Evolutionary conservation across 108 stramenopile genomes (phyloP).

Genomic region (Cyclostephanos tholiformis): DNA sequence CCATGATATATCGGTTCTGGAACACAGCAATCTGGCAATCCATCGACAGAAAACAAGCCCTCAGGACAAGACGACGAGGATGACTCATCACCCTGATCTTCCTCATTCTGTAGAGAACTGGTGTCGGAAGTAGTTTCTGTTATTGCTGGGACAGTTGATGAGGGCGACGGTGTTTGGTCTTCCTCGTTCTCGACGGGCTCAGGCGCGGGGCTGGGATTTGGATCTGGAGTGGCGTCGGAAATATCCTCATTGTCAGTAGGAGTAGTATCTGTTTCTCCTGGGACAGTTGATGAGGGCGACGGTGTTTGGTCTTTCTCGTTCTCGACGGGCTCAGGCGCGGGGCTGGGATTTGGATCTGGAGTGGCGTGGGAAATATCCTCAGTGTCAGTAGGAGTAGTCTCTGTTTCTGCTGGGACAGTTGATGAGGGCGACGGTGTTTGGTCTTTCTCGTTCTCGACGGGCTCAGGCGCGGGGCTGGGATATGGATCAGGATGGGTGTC

Average conservation of each 20-base stretch:
- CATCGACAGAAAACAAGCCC: constrained; percentile 30
- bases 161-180: constrained; percentile 5
- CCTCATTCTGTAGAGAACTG: background rate
- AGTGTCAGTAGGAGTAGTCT: background rate
- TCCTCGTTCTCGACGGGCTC: constrained; percentile 5
- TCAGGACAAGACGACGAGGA: constrained; percentile 27
- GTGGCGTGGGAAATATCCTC: background rate
- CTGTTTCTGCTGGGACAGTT: background rate
- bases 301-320: background rate
- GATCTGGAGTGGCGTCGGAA: constrained; percentile 3
- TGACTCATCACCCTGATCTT: background rate
- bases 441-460: constrained; percentile 3
- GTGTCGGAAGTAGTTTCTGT: background rate
- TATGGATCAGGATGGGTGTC: background rate
- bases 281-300: background rate
- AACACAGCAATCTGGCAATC: constrained; percentile 42
- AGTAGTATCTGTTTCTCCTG: background rate
- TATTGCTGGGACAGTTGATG: background rate
- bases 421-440: constrained; percentile 4
- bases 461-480: constrained; percentile 1
- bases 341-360: background rate
- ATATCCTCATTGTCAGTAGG: background rate
- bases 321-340: background rate
- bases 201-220: constrained; percentile 6
- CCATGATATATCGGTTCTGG: constrained; percentile 49